phyloP scores from a whole-genome alignment of 1,284 basidiomycete genomes.

The Malassezia psittaci region DNA sequence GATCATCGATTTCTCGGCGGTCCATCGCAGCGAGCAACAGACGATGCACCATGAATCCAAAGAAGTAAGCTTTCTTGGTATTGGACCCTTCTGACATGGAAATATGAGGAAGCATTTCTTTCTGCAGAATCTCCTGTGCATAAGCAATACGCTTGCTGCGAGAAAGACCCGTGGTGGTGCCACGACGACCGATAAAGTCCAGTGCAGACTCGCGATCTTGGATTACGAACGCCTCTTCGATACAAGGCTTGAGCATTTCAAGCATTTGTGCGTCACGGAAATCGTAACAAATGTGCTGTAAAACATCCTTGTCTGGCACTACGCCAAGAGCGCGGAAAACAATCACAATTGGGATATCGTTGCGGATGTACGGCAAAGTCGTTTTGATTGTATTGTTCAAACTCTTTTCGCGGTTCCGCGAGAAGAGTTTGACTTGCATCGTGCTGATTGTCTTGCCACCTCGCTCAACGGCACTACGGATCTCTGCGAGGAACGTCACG shows the following conservation, averaged over 20 bases:
- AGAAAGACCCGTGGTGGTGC: slow-evolving; percentile 84
- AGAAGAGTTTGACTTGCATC: slow-evolving; percentile 96
- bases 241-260: slow-evolving; percentile 96
- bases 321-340: slow-evolving; percentile 96
- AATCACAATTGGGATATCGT: slow-evolving; percentile 97
- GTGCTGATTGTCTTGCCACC: slow-evolving; percentile 97
- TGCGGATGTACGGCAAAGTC: slow-evolving; percentile 93
- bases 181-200: slow-evolving; percentile 97
- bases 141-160: slow-evolving; percentile 86
- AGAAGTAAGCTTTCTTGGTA: slow-evolving; percentile 98
- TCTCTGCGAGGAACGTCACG: slow-evolving; percentile 90
- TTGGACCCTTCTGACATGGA: slow-evolving; percentile 92
- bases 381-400: slow-evolving; percentile 85
- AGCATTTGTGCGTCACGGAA: slow-evolving; percentile 89
- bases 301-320: slow-evolving; percentile 91
- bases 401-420: slow-evolving; percentile 72
- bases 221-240: slow-evolving; percentile 96
- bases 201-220: slow-evolving; percentile 83
- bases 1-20: slow-evolving; percentile 89
- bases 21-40: slow-evolving; percentile 85
- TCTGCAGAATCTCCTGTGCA: slow-evolving; percentile 94
- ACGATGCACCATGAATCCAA: slow-evolving; percentile 99
- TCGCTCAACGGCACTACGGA: slow-evolving; percentile 93
- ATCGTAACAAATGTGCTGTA: slow-evolving; percentile 98
- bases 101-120: slow-evolving; percentile 96